Percentiles rank a stretch among this genome's conserved stretches.
phyloP scores from a whole-genome alignment of 768 basidiomycete genomes.

The Macrolepiota fuliginosa region DNA sequence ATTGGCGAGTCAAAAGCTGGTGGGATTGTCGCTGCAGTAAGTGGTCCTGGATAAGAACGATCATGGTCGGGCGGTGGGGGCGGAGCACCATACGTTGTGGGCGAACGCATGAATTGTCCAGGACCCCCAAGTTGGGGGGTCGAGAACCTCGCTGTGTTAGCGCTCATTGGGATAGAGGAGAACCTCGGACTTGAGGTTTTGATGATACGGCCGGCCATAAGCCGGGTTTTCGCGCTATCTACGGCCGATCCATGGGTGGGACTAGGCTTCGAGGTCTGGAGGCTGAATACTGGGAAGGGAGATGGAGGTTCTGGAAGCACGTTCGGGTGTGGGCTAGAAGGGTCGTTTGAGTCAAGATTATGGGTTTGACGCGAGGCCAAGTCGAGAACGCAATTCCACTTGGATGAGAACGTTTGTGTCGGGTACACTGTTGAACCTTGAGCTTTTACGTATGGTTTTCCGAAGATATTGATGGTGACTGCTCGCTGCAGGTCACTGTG shows the following conservation, averaged over 20 bases:
- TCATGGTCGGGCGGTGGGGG: slow-evolving; percentile 22
- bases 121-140: slow-evolving; percentile 6
- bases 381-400: slow-evolving; percentile 91
- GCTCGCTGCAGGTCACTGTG: slow-evolving; percentile 62
- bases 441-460: slow-evolving; percentile 56
- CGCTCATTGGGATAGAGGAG: slow-evolving; percentile 17
- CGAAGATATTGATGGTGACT: slow-evolving; percentile 77
- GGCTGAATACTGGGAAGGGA: slow-evolving; percentile 60
- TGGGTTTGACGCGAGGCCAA: slow-evolving; percentile 44
- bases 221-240: neutral
- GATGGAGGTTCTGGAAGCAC: slow-evolving; percentile 76
- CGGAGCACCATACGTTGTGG: slow-evolving; percentile 54
- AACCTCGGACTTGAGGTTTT: slow-evolving; percentile 3
- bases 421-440: slow-evolving; percentile 43
- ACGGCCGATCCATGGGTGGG: neutral
- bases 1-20: slow-evolving; percentile 34
- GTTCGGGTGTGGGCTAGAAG: slow-evolving; percentile 30
- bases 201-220: slow-evolving; percentile 6
- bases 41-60: slow-evolving; percentile 17
- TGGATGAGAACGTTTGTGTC: slow-evolving; percentile 73
- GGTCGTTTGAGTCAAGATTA: slow-evolving; percentile 29
- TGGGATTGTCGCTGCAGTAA: slow-evolving; percentile 12
- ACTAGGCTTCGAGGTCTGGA: slow-evolving; percentile 12
- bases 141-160: slow-evolving; percentile 15
- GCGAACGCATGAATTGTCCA: slow-evolving; percentile 40